phyloP scores from a whole-genome alignment of 257 asterid species.

The Forsythia viridissima region DNA sequence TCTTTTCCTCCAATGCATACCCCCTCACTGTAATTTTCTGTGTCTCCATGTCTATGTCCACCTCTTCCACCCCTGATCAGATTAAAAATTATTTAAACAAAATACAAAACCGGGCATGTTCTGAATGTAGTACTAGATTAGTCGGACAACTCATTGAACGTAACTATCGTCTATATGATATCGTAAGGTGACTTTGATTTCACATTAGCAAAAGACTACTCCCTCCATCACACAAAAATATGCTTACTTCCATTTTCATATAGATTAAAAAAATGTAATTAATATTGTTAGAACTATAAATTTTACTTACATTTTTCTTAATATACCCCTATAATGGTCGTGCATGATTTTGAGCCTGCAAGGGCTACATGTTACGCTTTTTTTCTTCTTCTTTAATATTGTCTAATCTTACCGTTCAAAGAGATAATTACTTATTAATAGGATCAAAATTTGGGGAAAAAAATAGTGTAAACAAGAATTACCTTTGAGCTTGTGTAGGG shows the following conservation, averaged over 20 bases:
- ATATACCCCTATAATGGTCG: not conserved
- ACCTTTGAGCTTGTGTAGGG: slow-evolving; percentile 78
- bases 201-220: too few relatives aligned
- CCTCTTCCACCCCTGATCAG: slow-evolving; percentile 71
- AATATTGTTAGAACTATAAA: not conserved
- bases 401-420: not conserved
- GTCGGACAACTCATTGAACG: too few relatives aligned
- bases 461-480: not conserved
- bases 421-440: not conserved
- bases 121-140: too few relatives aligned
- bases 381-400: not conserved
- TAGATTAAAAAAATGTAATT: not conserved
- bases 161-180: too few relatives aligned
- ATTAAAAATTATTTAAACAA: too few relatives aligned
- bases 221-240: too few relatives aligned
- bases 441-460: not conserved
- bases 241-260: too few relatives aligned
- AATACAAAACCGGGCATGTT: too few relatives aligned
- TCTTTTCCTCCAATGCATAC: slow-evolving; percentile 64
- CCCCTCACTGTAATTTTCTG: slow-evolving; percentile 85
- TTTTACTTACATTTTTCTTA: too few relatives aligned
- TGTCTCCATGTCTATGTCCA: slow-evolving; percentile 83
- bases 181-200: too few relatives aligned
- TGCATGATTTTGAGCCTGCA: too few relatives aligned
- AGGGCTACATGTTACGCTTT: not conserved